These are phyloP conservation scores for Trichomonascaceae sp. DNA, from an alignment of 1,139 yeast species.

Conservation along the genomic window DNA sequence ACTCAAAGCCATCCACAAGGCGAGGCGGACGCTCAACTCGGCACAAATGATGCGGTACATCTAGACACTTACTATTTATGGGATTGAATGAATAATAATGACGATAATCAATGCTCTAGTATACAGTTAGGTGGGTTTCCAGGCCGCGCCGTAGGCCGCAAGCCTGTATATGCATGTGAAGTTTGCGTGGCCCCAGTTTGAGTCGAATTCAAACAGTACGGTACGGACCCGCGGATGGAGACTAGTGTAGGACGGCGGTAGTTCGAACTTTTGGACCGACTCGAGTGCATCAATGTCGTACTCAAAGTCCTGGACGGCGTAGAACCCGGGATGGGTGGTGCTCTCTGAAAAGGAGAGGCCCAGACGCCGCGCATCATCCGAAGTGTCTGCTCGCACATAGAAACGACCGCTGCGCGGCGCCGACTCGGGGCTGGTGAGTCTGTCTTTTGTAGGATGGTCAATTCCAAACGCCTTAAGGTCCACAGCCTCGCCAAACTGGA, in stretches of 20 bases:
- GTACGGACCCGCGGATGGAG: conserved; percentile 10
- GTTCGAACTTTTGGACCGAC: conserved; percentile 20
- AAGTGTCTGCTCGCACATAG: conserved; percentile 16
- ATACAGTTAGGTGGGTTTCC: no score
- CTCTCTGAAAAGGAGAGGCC: conserved; percentile 7
- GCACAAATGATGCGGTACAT: conserved; percentile 10
- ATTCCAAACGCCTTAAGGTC: conserved; percentile 19
- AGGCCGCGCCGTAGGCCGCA: conserved; percentile 19
- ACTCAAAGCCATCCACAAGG: conserved; percentile 18
- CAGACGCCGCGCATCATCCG: conserved; percentile 10
- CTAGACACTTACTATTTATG: conserved; percentile 2
- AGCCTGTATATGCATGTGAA: conserved; percentile 25
- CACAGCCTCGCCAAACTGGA: conserved; percentile 17
- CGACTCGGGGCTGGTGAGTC: conserved; percentile 16
- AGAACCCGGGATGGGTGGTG: conserved; percentile 7
- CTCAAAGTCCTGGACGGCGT: conserved; percentile 16
- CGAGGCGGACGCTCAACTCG: conserved; percentile 17
- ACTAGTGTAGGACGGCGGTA: conserved; percentile 12
- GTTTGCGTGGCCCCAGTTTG: conserved; percentile 24
- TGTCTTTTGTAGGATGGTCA: conserved; percentile 20
- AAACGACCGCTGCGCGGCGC: conserved; percentile 23
- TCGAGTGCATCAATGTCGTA: conserved; percentile 18
- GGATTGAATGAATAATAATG: no score
- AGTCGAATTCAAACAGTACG: conserved; percentile 16
- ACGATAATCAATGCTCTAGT: no score